These are phyloP conservation scores for Penicillium silybi DNA, from an alignment of 495 filamentous ascomycete genomes.

Conservation along the genomic window DNA sequence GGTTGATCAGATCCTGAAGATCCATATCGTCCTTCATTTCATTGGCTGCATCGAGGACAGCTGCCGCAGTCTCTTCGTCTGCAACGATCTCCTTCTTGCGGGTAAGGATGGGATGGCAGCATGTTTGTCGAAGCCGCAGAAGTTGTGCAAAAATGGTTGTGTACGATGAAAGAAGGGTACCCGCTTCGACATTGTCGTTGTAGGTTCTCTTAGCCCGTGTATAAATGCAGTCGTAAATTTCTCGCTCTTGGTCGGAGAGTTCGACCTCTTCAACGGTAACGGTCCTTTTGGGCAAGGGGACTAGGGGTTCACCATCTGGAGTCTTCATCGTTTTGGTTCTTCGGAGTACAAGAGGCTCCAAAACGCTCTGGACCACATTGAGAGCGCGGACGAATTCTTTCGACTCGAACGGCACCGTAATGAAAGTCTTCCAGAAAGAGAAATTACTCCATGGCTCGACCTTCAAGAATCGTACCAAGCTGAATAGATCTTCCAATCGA, in stretches of 20 bases:
- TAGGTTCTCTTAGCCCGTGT: conserved; percentile 78
- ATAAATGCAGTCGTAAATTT: conserved; percentile 88
- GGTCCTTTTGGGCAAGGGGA: conserved; percentile 75
- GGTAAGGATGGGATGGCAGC: conserved; percentile 87
- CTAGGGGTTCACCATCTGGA: conserved; percentile 79
- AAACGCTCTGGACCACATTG: conserved; percentile 93
- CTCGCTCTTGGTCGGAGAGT: conserved; percentile 75
- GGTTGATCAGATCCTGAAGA: conserved; percentile 74
- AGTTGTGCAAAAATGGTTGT: conserved; percentile 97
- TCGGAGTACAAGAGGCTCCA: conserved; percentile 92
- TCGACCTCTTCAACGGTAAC: conserved; percentile 83
- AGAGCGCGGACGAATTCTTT: conserved; percentile 90
- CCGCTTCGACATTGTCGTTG: conserved; percentile 79
- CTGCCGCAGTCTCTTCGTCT: conserved; percentile 82
- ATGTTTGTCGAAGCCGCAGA: conserved; percentile 86
- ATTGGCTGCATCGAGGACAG: conserved; percentile 70
- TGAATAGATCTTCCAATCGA: conserved; percentile 94
- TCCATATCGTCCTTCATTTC: conserved; percentile 97
- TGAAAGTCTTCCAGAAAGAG: conserved; percentile 98
- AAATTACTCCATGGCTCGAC: conserved; percentile 99
- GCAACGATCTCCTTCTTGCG: conserved; percentile 78
- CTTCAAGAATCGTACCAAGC: conserved; percentile 80
- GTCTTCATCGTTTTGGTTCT: conserved; percentile 98
- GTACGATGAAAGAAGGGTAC: conserved; percentile 89
- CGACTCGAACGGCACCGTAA: conserved; percentile 92